Evolutionary conservation across 2,329 filamentous ascomycete species (phyloP), one percentile per base, ranked within the genome.

Genomic region (Trichoderma lentiforme): DNA sequence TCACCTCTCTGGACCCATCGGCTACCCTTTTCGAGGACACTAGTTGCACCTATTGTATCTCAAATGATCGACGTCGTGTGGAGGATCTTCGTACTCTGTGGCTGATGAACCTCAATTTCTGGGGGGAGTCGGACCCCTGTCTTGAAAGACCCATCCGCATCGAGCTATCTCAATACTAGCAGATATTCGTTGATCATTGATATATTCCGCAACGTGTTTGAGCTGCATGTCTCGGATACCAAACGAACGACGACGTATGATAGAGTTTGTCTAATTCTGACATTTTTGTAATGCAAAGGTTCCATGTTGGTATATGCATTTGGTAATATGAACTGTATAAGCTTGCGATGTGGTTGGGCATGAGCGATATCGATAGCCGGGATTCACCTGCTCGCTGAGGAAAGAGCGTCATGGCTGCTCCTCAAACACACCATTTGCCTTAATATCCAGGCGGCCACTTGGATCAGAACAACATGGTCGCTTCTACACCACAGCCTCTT

Each of bases 11-110:
- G 53, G 14, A 18, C 36, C 53, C 34, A 24, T 60, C 47, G 65
- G 36, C 56, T n/a, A 24, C 24, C 64, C 15, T 67, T 24, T 39
- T 28, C 4, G 7, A n/a, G 30, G 64, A 60, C 53, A 58, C 34
- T 68, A 69, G 43, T 32, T 62, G 57, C 57, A n/a, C 36, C 30
- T 62, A 43, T 62, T 70, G 9, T 36, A 53, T 62, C 34, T 53
- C 56, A 34, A 28, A 53, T 67, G 67, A 62, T 70, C 57, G 57
- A 61, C 67, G 26, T 36, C 18, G 26, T 62, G 67, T 61, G 67
- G 57, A 61, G 67, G 67, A 70, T 70, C 67, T 62, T 70, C 57
- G 39, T 39, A 36, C 39, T 53, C 60, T 61, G 67, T 70, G 67
- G 67, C 67, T 70, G 39, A 47, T 61, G 36, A 69, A 51, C 36